Evolutionary conservation across 495 filamentous ascomycete genomes (phyloP), one percentile per base, ranked within the genome.

Genomic region (Glonium stellatum): DNA sequence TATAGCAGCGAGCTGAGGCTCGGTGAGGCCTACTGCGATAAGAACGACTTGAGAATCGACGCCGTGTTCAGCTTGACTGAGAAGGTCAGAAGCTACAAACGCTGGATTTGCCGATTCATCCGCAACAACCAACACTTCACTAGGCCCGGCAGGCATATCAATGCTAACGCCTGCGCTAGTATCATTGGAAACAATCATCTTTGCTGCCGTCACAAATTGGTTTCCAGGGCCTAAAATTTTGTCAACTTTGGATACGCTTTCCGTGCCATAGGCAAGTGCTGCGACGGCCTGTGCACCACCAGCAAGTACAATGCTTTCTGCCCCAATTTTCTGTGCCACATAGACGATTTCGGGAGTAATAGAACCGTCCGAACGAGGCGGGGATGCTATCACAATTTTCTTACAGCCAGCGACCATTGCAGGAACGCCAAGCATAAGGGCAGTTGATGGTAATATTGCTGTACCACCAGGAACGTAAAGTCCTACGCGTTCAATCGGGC

Each of bases 171-270:
- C 85, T 0, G 93, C 93, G 54, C 87, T 92, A 36, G 93, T 97
- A 69, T 97, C 95, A 73, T 97, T 98, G 70, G 85, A 85, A 8
- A 98, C 93, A 58, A 88, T 75, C 93, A 98, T 98, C 83, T 98
- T 98, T 52, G 88, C 93, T 0, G 95, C 93, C 0, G 93, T 98
- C 27, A 98, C 95, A 69, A 97, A 98, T 74, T 98, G 93, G 74
- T 98, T 98, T 41, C 93, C 93, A 1, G 93, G 93, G 1, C 93
- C 93, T 4, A 98, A 82, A 67, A 98, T 96, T 84, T 98, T 98
- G 79, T 98, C 93, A 18, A 97, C 95, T 77, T 98, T 98, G 70
- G 76, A 89, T 59, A 97, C 82, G 68, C 78, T 85, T 69, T 88
- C 83, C 9, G 89, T 95, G 25, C 89, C 89, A 66, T 93, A 87